phyloP scores from a whole-genome alignment of 768 basidiomycete genomes.

The Cantharellus cinnabarinus region DNA sequence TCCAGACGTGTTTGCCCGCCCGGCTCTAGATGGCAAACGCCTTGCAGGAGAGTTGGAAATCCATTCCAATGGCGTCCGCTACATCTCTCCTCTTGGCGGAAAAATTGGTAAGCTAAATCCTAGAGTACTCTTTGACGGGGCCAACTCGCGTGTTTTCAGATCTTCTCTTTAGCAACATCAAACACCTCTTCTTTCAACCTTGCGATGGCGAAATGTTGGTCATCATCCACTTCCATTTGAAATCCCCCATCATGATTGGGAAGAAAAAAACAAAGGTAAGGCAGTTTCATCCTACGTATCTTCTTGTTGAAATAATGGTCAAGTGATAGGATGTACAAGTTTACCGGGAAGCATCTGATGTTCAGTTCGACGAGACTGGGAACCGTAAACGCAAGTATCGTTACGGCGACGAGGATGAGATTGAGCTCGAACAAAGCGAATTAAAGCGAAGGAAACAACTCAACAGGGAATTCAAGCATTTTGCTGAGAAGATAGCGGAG shows the following conservation, averaged over 20 bases:
- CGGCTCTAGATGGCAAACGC: constrained; percentile 85
- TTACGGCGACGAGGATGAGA: constrained; percentile 97
- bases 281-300: constrained; percentile 19
- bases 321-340: constrained; percentile 76
- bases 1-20: constrained; percentile 81
- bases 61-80: constrained; percentile 90
- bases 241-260: constrained; percentile 92
- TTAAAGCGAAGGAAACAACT: constrained; percentile 69
- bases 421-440: constrained; percentile 96
- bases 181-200: constrained; percentile 97
- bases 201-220: constrained; percentile 92
- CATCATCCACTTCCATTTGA: constrained; percentile 83
- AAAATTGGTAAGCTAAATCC: constrained; percentile 53
- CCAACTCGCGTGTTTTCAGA: constrained; percentile 27
- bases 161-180: constrained; percentile 88
- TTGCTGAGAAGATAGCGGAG: constrained; percentile 81
- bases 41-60: constrained; percentile 96
- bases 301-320: too few relatives aligned
- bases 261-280: constrained; percentile 82
- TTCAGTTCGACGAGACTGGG: constrained; percentile 98
- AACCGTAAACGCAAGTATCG: constrained; percentile 92
- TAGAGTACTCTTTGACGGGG: neutral
- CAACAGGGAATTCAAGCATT: constrained; percentile 87
- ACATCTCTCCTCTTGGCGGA: constrained; percentile 72
- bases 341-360: constrained; percentile 91